Base-by-base conservation (phyloP, 75 land plant species). In the Chamaecyparis obtusa region DNA sequence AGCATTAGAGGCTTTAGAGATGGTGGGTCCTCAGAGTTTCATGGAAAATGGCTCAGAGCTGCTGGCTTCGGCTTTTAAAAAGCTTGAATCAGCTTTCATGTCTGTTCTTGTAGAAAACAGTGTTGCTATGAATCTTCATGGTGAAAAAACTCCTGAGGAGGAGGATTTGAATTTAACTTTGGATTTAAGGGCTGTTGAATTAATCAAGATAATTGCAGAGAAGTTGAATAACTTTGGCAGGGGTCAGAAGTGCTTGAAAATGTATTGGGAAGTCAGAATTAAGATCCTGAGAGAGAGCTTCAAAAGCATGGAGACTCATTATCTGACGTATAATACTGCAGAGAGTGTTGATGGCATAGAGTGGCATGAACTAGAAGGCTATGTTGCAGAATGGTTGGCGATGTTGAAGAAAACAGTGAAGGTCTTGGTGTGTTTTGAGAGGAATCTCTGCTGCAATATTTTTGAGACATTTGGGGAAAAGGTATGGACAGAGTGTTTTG, bases 11-110 rank as follows among this genome's bases (percentile, higher is more conserved):
- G 41, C 3, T 36, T 37, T 84, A 33, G 85, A 84, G 67, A 51
- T 19, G 19, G 16, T 35, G 56, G 49, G 76, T 27, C 19, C 51
- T 41, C 3, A 15, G 48, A 43, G 51, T 46, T 75, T 86, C 49
- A 41, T 86, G 41, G 76, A 43, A 27, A 30, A 35, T 39, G 86
- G 46, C 24, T n/a, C 86, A 72, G 86, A 87, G 5, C 46, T 91
- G n/a, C 21, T 91, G 43, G 80, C 21, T 37, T 56, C 43, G 8
- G 92, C 93, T 10, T 44, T 86, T 7, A 86, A 84, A 36, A 88
- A 85, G 88, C 89, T 92, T 57, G 89, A 88, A 85, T 51, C n/a
- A 41, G 90, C 84, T 37, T 91, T 92, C 49, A 64, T 86, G 86
- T 54, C 85, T 0, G 86, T 91, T 30, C 85, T 91, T 3, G 35